Evolutionary conservation across 257 asterid species (phyloP), one percentile per base, ranked within the genome.

Genomic region (Orobanche coerulescens): DNA sequence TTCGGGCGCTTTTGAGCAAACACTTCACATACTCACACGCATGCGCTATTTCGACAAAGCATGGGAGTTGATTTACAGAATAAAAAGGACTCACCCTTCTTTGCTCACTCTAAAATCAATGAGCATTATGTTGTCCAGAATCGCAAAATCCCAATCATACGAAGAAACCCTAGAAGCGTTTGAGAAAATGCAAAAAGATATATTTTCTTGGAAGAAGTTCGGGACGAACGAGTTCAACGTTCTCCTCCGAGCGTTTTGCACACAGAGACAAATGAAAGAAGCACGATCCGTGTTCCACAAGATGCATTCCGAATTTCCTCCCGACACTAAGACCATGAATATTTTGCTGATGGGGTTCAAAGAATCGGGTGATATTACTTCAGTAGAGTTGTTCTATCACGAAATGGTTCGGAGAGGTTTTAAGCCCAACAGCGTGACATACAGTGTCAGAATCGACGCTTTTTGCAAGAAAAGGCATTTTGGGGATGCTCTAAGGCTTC

Each of bases 361-460:
- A 73, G 95, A 88, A 65, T 81, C 95, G 0, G 94, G 94, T 20
- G 87, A 82, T 73, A 64, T 86, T 61, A 85, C 95, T 18, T 67
- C 98, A 2, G 90, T 86, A 0, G 98, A 92, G 77, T 68, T 92
- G 77, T 92, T 92, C 75, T 79, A 92, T 71, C 94, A 88, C 67
- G 95, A 92, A 76, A 86, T 92, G 95, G 65, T 88, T 66, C 54
- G 85, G 72, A 78, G 96, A 77, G 96, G 98, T 59, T 92, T 92
- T 66, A 84, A 61, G 69, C 90, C 95, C 22, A 82, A 92, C 59
- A 47, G 30, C 3, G 73, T 85, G 16, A 88, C 96, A 0, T 84
- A 81, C 24, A 78, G 70, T 48, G 75, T 91, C 64, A 82, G 95
- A 66, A 86, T 88, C 10, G 95, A 85, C 62, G 83, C 81, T 4